Percentiles rank a stretch among this genome's conserved stretches.
phyloP scores from a whole-genome alignment of 1,284 basidiomycete species.

The Cutaneotrichosporon cyanovorans region DNA sequence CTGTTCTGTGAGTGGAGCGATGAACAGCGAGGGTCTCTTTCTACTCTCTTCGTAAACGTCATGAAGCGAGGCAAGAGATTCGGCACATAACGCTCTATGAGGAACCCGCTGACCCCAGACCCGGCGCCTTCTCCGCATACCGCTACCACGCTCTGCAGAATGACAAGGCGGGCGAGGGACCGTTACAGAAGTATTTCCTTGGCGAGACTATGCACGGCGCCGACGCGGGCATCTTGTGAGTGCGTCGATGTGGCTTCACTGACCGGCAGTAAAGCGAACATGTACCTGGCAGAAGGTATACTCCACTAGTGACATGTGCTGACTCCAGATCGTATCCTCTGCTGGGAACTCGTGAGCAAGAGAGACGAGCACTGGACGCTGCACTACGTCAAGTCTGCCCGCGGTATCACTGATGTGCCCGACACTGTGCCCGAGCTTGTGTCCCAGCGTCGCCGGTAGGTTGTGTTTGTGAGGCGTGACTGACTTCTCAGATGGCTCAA shows the following conservation, averaged over 20 bases:
- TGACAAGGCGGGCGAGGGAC: slow-evolving; percentile 77
- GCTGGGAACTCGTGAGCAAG: slow-evolving; percentile 90
- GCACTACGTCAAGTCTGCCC: slow-evolving; percentile 89
- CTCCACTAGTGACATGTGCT: slow-evolving; percentile 26
- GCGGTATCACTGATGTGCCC: slow-evolving; percentile 84
- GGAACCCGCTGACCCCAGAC: slow-evolving; percentile 36
- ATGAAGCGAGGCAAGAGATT: no score
- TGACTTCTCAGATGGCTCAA: slow-evolving; percentile 63
- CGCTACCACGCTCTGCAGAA: slow-evolving; percentile 83
- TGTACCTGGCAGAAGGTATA: slow-evolving; percentile 84
- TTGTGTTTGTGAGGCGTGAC: no score
- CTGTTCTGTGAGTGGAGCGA: slow-evolving; percentile 52
- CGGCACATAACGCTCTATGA: no score
- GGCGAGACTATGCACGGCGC: slow-evolving; percentile 89
- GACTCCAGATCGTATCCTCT: slow-evolving; percentile 56
- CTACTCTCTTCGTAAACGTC: no score
- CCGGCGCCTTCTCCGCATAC: slow-evolving; percentile 70
- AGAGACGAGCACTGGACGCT: slow-evolving; percentile 76
- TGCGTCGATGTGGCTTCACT: no score
- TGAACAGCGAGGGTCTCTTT: no score
- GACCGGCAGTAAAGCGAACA: slow-evolving; percentile 61
- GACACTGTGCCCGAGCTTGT: slow-evolving; percentile 84
- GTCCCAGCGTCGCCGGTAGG: slow-evolving; percentile 83
- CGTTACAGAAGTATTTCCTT: slow-evolving; percentile 87
- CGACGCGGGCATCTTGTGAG: slow-evolving; percentile 67